phyloP scores from a whole-genome alignment of 805 yeast species.

The Wickerhamomyces subpelliculosus region DNA sequence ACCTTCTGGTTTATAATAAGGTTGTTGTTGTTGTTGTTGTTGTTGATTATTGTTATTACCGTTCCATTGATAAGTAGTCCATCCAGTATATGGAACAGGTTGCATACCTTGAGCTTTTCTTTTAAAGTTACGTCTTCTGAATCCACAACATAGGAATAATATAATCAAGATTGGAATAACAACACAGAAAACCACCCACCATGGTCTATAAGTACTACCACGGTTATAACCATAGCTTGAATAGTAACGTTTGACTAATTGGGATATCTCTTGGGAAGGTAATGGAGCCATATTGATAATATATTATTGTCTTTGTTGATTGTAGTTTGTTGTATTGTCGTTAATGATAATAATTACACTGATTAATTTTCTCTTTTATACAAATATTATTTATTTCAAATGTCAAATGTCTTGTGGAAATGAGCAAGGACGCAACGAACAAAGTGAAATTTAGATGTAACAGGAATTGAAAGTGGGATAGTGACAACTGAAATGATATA shows the following conservation, averaged over 20 bases:
- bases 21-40: slow-evolving; percentile 1
- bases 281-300: slow-evolving; percentile 2
- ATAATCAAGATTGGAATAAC: neutral
- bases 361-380: too few relatives aligned
- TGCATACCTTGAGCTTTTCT: neutral
- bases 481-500: too few relatives aligned
- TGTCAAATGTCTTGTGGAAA: too few relatives aligned
- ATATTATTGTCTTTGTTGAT: too few relatives aligned
- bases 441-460: too few relatives aligned
- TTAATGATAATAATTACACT: too few relatives aligned
- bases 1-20: neutral
- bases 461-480: too few relatives aligned
- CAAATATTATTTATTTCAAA: too few relatives aligned
- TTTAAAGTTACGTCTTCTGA: slow-evolving; percentile 1
- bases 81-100: neutral
- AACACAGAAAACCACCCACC: slow-evolving; percentile 3
- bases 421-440: too few relatives aligned
- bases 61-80: slow-evolving; percentile 2
- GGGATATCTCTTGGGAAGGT: neutral
- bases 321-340: too few relatives aligned
- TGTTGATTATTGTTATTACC: neutral
- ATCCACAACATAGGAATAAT: neutral
- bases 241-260: neutral
- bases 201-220: neutral
- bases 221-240: neutral